These are phyloP conservation scores for Xylariomycetidae sp. DNA, from an alignment of 2,329 filamentous ascomycete genomes.

Conservation along the genomic window DNA sequence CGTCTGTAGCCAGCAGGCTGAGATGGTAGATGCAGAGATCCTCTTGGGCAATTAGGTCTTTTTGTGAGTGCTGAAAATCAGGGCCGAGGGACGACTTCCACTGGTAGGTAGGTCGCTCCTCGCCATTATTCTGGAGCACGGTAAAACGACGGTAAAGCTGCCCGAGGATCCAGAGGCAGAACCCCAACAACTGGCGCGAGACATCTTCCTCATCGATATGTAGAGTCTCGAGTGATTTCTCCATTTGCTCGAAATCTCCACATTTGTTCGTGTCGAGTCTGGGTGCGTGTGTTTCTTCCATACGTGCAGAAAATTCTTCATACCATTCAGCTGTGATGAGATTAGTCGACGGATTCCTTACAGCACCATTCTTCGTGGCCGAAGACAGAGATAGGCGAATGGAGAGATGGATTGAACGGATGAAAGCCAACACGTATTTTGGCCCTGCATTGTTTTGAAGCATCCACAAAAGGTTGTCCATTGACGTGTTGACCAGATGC, in stretches of 20 bases:
- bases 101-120: no score
- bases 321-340: constrained; percentile 19
- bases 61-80: constrained; percentile 7
- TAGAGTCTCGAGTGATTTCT: constrained; percentile 8
- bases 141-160: constrained; percentile 27
- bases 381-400: constrained; percentile 12
- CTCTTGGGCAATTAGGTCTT: constrained; percentile 10
- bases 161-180: constrained; percentile 21
- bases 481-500: constrained; percentile 32
- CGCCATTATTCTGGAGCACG: no score
- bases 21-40: constrained; percentile 23
- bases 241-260: constrained; percentile 7
- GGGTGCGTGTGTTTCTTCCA: constrained; percentile 11
- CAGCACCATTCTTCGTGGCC: constrained; percentile 1
- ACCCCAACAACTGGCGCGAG: constrained; percentile 16
- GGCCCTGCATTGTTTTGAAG: constrained; percentile 15
- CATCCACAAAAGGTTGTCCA: constrained; percentile 18
- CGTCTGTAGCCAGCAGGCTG: constrained; percentile 21
- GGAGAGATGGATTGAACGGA: constrained; percentile 21
- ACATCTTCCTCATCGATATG: constrained; percentile 2
- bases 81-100: no score
- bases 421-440: constrained; percentile 22
- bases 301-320: constrained; percentile 4
- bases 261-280: constrained; percentile 9
- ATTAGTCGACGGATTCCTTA: constrained; percentile 1